phyloP scores from a whole-genome alignment of 106 monocot species.

The Dioscorea alata region DNA sequence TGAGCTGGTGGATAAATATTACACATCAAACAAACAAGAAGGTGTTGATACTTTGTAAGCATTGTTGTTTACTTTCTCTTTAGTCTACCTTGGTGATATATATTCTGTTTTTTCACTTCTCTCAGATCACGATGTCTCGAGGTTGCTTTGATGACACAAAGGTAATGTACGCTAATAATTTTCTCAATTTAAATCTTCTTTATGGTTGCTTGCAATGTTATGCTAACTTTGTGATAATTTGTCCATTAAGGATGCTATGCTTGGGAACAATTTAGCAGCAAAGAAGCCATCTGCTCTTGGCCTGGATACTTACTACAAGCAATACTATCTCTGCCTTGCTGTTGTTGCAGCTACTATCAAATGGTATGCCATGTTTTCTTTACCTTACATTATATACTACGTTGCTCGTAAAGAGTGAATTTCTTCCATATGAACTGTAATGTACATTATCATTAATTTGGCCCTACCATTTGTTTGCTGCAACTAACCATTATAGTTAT shows the following conservation, averaged over 20 bases:
- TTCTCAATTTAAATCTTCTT: slow-evolving; percentile 4
- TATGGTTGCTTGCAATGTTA: background rate
- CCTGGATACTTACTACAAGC: slow-evolving; percentile 85
- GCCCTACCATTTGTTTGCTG: too few relatives aligned
- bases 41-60: slow-evolving; percentile 22
- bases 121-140: slow-evolving; percentile 76
- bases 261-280: slow-evolving; percentile 79
- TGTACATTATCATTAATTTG: too few relatives aligned
- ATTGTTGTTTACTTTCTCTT: background rate
- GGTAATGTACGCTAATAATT: slow-evolving; percentile 26
- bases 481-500: too few relatives aligned
- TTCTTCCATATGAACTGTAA: too few relatives aligned
- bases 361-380: slow-evolving; percentile 40
- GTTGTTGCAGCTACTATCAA: slow-evolving; percentile 84
- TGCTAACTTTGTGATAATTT: background rate
- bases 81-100: background rate
- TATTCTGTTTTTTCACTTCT: slow-evolving; percentile 2
- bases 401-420: too few relatives aligned
- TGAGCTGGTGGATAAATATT: slow-evolving; percentile 82
- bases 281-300: slow-evolving; percentile 93
- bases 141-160: slow-evolving; percentile 95
- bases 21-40: slow-evolving; percentile 66
- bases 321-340: slow-evolving; percentile 97
- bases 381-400: background rate
- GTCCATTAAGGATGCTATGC: slow-evolving; percentile 51